These are phyloP conservation scores for Coemansia aciculifera DNA, from an alignment of 192 early-diverging fungal genomes.

Conservation along the genomic window DNA sequence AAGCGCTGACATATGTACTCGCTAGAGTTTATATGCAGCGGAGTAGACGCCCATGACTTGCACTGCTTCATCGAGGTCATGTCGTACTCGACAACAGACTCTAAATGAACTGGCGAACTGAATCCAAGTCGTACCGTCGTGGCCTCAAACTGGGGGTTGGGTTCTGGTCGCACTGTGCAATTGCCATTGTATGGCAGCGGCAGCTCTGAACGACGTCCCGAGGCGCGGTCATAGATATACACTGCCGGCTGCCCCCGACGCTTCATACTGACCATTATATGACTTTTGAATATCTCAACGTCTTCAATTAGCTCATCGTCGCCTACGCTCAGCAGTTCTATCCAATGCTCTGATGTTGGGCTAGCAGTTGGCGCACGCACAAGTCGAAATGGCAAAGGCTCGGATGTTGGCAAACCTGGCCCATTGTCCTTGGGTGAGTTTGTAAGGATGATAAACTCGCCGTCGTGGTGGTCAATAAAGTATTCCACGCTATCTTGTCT, in stretches of 20 bases:
- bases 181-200: constrained; percentile 34
- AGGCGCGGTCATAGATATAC: constrained; percentile 27
- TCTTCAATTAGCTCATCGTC: constrained; percentile 70
- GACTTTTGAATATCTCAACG: constrained; percentile 67
- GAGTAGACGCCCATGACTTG: constrained; percentile 38
- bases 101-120: constrained; percentile 65
- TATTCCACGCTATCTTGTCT: constrained; percentile 65
- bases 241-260: constrained; percentile 41
- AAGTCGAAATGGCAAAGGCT: constrained; percentile 62
- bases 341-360: constrained; percentile 57
- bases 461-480: constrained; percentile 73
- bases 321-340: constrained; percentile 59
- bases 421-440: constrained; percentile 33
- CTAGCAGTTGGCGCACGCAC: constrained; percentile 51
- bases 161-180: constrained; percentile 61
- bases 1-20: constrained; percentile 35
- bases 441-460: constrained; percentile 50
- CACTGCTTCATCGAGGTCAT: constrained; percentile 43
- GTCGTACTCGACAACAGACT: constrained; percentile 69
- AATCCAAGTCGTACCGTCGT: constrained; percentile 37
- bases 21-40: constrained; percentile 28
- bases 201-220: constrained; percentile 20
- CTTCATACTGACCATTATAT: constrained; percentile 44
- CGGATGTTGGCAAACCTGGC: constrained; percentile 24
- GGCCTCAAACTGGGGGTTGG: constrained; percentile 62